Evolutionary conservation across 176 grass and related monocot genomes (phyloP).

Genomic region (Poa annua): DNA sequence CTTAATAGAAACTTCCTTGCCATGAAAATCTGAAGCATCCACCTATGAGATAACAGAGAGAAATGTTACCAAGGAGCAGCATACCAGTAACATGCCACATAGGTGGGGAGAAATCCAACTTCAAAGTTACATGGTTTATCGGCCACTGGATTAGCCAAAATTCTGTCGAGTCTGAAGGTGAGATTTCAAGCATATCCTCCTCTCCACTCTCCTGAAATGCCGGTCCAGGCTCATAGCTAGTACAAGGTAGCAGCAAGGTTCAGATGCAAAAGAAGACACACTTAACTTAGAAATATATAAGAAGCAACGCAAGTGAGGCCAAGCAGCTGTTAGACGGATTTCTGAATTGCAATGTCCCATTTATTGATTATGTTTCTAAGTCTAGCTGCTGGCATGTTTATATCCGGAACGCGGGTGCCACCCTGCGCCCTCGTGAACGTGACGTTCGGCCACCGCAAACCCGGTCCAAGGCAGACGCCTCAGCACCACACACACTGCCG

Average conservation of each 20-base stretch:
- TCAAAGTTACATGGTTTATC: constrained; percentile 53
- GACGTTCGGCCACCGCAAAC: background rate
- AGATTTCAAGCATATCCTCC: constrained; percentile 46
- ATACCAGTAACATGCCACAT: constrained; percentile 6
- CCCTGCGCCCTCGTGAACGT: background rate
- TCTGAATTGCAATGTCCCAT: background rate
- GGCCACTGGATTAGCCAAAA: constrained; percentile 93
- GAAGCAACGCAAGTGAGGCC: background rate
- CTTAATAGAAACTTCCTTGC: constrained; percentile 66
- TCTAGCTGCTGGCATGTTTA: background rate
- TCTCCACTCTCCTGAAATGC: constrained; percentile 54
- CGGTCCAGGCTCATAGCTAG: constrained; percentile 68
- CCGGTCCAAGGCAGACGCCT: background rate
- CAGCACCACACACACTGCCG: background rate
- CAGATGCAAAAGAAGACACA: constrained; percentile 9
- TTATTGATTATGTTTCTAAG: background rate
- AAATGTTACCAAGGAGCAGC: constrained; percentile 13
- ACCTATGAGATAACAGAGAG: constrained; percentile 45
- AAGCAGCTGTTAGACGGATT: background rate
- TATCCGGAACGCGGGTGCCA: background rate
- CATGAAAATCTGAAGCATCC: constrained; percentile 64
- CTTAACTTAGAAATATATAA: background rate
- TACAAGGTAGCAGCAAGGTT: constrained; percentile 22
- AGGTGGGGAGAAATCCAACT: background rate
- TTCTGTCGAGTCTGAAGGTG: constrained; percentile 61